Evolutionary conservation across 306 rosid genomes (phyloP).

Genomic region (Vicia sativa): DNA sequence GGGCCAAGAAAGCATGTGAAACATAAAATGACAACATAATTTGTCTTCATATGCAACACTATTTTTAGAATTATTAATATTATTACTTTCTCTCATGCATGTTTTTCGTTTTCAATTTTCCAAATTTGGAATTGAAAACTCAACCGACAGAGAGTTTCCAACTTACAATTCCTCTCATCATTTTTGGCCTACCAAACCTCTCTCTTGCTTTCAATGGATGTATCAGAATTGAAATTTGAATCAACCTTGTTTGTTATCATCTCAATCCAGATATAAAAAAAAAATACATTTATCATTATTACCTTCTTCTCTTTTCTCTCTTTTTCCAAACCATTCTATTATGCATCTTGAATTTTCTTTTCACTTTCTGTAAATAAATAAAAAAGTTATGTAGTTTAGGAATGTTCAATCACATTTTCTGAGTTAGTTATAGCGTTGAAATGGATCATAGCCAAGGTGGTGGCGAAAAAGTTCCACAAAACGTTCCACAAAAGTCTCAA

Average conservation of each 20-base stretch:
- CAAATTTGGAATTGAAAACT: constrained; percentile 35
- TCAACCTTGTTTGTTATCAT: constrained; percentile 1
- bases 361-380: not conserved
- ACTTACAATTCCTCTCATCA: constrained; percentile 37
- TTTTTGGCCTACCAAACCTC: constrained; percentile 39
- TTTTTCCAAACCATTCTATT: constrained; percentile 2
- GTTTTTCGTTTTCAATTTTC: constrained; percentile 31
- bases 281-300: not conserved
- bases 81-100: constrained; percentile 14
- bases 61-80: not conserved
- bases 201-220: constrained; percentile 37
- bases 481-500: not conserved
- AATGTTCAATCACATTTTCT: constrained; percentile 8
- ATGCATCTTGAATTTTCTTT: constrained; percentile 5
- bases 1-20: no score
- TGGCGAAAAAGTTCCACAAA: constrained; percentile 18
- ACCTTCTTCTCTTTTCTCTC: constrained; percentile 14
- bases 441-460: constrained; percentile 39
- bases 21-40: no score
- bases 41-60: no score
- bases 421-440: constrained; percentile 38
- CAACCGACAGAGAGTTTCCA: constrained; percentile 23
- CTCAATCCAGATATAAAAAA: no score
- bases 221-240: constrained; percentile 5
- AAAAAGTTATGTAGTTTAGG: constrained; percentile 14